phyloP scores from a whole-genome alignment of 2,329 filamentous ascomycete species.

The Bipolaris oryzae region DNA sequence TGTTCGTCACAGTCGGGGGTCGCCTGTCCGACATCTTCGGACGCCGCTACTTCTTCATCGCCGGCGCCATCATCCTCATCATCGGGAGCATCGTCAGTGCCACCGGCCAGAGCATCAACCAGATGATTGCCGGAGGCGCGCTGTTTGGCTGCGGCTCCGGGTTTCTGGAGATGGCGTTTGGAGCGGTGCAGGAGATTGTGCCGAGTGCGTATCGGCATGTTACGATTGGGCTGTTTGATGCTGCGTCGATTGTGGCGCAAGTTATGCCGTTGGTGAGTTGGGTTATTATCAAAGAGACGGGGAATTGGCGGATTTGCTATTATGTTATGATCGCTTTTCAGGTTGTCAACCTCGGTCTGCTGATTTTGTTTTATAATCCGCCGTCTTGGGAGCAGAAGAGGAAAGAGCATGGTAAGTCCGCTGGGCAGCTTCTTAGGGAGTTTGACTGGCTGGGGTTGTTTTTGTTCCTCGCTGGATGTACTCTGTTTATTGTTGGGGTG shows the following conservation, averaged over 20 bases:
- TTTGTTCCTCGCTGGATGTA: conserved; percentile 37
- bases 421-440: conserved; percentile 27
- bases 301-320: conserved; percentile 37
- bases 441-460: conserved; percentile 40
- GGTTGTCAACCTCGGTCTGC: conserved; percentile 28
- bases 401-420: conserved; percentile 32
- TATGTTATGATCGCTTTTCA: conserved; percentile 46
- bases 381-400: conserved; percentile 48
- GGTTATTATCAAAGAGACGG: conserved; percentile 37
- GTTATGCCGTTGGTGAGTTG: conserved; percentile 43
- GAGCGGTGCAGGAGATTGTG: conserved; percentile 48
- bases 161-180: conserved; percentile 51
- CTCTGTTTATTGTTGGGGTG: conserved; percentile 40
- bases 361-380: conserved; percentile 45
- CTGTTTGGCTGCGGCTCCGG: conserved; percentile 52
- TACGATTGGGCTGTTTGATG: conserved; percentile 47
- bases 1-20: conserved; percentile 41
- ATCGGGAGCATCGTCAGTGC: conserved; percentile 50
- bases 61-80: conserved; percentile 43
- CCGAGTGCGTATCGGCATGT: conserved; percentile 49
- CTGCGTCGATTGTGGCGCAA: conserved; percentile 40
- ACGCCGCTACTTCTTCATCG: conserved; percentile 40
- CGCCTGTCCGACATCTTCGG: conserved; percentile 52
- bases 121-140: conserved; percentile 51
- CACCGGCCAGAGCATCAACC: conserved; percentile 47